Base-by-base conservation (phyloP, 2,329 filamentous ascomycete genomes). In the Fusarium sp. region DNA sequence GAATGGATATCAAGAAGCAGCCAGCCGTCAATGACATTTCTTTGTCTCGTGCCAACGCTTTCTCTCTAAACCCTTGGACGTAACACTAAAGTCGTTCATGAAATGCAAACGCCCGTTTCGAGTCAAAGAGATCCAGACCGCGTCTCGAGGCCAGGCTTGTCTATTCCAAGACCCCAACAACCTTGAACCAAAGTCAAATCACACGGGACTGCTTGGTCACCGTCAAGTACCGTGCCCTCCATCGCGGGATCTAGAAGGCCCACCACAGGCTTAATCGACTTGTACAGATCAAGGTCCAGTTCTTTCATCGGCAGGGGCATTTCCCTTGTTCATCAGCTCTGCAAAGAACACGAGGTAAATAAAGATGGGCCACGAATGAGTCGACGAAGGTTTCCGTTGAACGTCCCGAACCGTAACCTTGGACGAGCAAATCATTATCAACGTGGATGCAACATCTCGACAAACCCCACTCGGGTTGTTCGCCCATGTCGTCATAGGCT, bases 401-500 rank as follows among this genome's bases (percentile, higher is more conserved):
- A 51, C 55, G 67, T 57, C 43, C 63, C 59, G 67, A 62, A 67
- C 67, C 55, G 63, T 56, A 62, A 64, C 51, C 65, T 53, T 65
- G 65, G 58, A 36, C 26, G 20, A 43, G 30, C 44, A 32, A 59
- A 60, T 59, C 62, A 44, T 19, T 26, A 30, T 7, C 50, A 49
- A 34, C 30, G 40, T 36, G 38, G 20, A 53, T 38, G 30, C 44
- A 39, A 34, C 30, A 56, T 45, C 39, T 38, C 23, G 28, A 55
- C 30, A 45, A 39, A 62, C 61, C 57, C 59, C 44, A 49, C 58
- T 43, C 24, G 7, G 34, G 42, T 32, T 71, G 30, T 48, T 52
- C 50, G 23, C 46, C 15, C 39, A 47, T 69, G 66, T 69, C 66
- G 66, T 69, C 66, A 69, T 69, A 69, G 62, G 46, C 49, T 45